These are phyloP conservation scores for Tricholoma hemisulphureum DNA, from an alignment of 768 basidiomycete genomes.

Conservation along the genomic window DNA sequence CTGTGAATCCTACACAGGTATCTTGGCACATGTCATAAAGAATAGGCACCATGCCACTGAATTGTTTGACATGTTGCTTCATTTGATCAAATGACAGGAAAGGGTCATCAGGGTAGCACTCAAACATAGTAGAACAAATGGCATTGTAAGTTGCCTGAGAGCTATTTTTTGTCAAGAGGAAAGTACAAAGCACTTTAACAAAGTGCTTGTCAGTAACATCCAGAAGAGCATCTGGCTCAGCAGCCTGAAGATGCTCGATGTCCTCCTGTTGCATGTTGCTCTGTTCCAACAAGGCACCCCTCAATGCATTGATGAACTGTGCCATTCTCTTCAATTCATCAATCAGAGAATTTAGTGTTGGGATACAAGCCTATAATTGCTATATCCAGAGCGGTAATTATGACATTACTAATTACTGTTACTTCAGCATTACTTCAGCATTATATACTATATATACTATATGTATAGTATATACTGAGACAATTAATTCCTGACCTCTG, in stretches of 20 bases:
- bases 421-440: no score
- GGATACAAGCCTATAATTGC: no score
- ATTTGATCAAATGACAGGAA: conserved; percentile 30
- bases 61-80: conserved; percentile 19
- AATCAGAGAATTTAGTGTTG: background rate
- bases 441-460: no score
- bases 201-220: conserved; percentile 17
- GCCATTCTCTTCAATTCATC: conserved; percentile 1
- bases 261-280: conserved; percentile 17
- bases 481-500: no score
- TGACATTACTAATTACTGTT: no score
- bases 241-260: conserved; percentile 24
- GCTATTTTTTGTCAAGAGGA: conserved; percentile 14
- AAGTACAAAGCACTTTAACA: conserved; percentile 12
- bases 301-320: conserved; percentile 21
- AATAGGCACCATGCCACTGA: conserved; percentile 36
- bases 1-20: conserved; percentile 25
- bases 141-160: conserved; percentile 16
- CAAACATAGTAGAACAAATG: conserved; percentile 11
- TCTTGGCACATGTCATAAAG: conserved; percentile 43
- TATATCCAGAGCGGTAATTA: no score
- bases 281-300: conserved; percentile 26
- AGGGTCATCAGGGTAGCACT: conserved; percentile 22
- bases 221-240: conserved; percentile 13
- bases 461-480: no score